Evolutionary conservation across 2,329 filamentous ascomycete genomes (phyloP).

Genomic region (Trichoderma sp.): DNA sequence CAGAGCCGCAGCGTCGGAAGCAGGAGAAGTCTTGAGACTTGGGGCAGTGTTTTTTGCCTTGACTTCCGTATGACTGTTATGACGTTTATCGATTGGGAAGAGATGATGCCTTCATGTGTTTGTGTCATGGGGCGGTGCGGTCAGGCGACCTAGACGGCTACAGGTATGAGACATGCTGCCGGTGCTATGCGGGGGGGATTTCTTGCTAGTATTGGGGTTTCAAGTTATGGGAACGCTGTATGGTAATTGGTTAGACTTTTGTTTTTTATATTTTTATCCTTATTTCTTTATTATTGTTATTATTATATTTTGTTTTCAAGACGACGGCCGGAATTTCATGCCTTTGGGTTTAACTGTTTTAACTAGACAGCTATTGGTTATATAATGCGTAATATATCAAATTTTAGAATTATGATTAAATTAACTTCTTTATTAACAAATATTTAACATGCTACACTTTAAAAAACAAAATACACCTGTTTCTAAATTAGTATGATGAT

Average conservation of each 20-base stretch:
- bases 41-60: not conserved
- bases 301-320: not conserved
- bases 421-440: not conserved
- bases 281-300: not conserved
- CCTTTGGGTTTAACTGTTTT: not conserved
- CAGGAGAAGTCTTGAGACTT: constrained; percentile 19
- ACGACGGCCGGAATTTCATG: not conserved
- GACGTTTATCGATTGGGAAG: constrained; percentile 5
- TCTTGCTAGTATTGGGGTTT: not conserved
- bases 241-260: not conserved
- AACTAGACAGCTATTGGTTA: not conserved
- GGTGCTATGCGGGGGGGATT: not conserved
- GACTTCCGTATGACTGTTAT: not conserved
- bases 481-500: not conserved
- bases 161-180: not conserved
- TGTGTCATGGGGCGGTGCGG: not conserved
- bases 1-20: constrained; percentile 32
- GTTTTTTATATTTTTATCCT: not conserved
- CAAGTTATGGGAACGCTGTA: not conserved
- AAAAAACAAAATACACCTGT: not conserved
- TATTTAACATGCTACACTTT: not conserved
- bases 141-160: constrained; percentile 8
- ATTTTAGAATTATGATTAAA: not conserved
- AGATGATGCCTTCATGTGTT: not conserved
- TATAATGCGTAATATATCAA: not conserved